phyloP scores from a whole-genome alignment of 2,329 filamentous ascomycete species.

The Cercospora beticola region DNA sequence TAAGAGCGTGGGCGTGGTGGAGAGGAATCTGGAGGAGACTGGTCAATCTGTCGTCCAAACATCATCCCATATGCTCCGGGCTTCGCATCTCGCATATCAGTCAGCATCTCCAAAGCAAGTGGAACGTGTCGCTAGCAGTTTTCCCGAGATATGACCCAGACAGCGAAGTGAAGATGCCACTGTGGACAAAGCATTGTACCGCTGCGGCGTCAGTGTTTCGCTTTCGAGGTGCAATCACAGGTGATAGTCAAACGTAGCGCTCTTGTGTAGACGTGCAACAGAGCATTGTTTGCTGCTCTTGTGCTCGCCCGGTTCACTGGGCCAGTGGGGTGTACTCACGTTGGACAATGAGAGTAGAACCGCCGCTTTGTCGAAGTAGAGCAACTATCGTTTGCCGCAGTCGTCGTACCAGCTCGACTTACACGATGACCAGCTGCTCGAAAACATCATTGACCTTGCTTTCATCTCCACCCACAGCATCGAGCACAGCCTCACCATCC shows the following conservation, averaged over 20 bases:
- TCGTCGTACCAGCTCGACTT: too few species aligned
- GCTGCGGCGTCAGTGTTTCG: background rate
- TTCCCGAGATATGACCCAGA: background rate
- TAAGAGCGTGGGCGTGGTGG: too few species aligned
- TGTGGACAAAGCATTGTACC: background rate
- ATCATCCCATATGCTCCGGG: too few species aligned
- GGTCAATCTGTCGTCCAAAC: too few species aligned
- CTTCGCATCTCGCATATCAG: too few species aligned
- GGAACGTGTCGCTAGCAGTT: background rate
- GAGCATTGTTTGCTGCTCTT: background rate
- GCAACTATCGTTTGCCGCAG: background rate
- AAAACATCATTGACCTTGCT: background rate
- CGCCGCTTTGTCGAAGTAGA: background rate
- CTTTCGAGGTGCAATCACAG: background rate
- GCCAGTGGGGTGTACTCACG: background rate
- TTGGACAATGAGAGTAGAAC: background rate
- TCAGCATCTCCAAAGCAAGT: too few species aligned
- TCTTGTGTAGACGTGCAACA: background rate
- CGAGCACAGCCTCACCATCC: constrained; percentile 10
- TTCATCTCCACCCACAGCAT: background rate
- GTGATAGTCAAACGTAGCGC: background rate
- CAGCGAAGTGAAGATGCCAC: background rate
- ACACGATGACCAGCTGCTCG: background rate
- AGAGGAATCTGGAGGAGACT: too few species aligned
- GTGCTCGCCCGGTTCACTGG: background rate